Evolutionary conservation across 2,329 filamentous ascomycete genomes (phyloP).

Genomic region (Pseudogymnoascus sp.): DNA sequence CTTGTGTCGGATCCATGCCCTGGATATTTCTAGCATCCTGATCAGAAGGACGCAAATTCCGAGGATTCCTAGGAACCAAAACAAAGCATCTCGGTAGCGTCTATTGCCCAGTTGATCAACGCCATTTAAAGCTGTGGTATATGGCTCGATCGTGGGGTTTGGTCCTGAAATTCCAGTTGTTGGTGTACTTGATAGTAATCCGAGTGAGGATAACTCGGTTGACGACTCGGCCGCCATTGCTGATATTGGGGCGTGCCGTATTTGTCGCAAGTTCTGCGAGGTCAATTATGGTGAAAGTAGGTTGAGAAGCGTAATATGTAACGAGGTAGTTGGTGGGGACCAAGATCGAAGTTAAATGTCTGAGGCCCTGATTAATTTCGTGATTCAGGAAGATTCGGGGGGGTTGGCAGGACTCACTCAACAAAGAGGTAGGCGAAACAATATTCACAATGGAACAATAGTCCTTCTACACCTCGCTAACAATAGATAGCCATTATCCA

Average conservation of each 20-base stretch:
- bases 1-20: slow-evolving; percentile 52
- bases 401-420: neutral
- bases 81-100: slow-evolving; percentile 50
- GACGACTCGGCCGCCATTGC: neutral
- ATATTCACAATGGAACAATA: neutral
- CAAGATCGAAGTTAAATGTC: neutral
- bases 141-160: slow-evolving; percentile 48
- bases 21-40: slow-evolving; percentile 47
- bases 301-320: neutral
- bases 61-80: slow-evolving; percentile 54
- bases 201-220: neutral
- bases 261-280: slow-evolving; percentile 3
- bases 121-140: slow-evolving; percentile 50
- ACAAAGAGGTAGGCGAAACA: neutral
- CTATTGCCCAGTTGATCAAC: slow-evolving; percentile 55
- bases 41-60: slow-evolving; percentile 48
- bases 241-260: neutral
- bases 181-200: neutral
- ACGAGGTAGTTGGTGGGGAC: neutral
- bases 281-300: neutral
- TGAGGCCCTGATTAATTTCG: neutral
- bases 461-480: neutral
- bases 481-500: neutral
- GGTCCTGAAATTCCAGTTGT: slow-evolving; percentile 20
- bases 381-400: slow-evolving; percentile 5